Evolutionary conservation across 1,139 yeast species (phyloP).

Genomic region (Sugiyamaella japonica): DNA sequence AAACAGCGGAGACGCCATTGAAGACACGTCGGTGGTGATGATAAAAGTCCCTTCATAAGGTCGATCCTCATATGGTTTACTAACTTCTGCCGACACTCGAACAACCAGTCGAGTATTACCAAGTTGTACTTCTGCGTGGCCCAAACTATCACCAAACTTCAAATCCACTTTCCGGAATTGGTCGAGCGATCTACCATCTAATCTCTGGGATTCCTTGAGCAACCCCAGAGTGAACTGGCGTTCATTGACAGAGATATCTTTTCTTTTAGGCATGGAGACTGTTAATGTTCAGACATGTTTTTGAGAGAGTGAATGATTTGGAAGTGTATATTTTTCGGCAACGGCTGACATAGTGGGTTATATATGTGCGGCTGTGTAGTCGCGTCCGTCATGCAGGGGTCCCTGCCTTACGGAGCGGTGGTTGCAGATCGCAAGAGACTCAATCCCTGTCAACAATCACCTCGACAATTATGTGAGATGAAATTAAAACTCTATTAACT

Average conservation of each 20-base stretch:
- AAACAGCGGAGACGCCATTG: conserved; percentile 85
- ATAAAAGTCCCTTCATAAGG: conserved; percentile 91
- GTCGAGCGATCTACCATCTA: conserved; percentile 67
- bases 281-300: not conserved
- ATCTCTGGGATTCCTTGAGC: conserved; percentile 60
- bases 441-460: too few relatives aligned
- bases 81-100: conserved; percentile 76
- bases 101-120: conserved; percentile 75
- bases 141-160: conserved; percentile 66
- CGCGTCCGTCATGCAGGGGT: not conserved
- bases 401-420: not conserved
- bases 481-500: too few relatives aligned
- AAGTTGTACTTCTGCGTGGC: conserved; percentile 73
- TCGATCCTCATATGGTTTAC: conserved; percentile 81
- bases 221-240: conserved; percentile 60
- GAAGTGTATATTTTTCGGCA: too few relatives aligned
- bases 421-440: not conserved
- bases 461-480: too few relatives aligned
- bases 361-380: conserved; percentile 2
- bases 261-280: conserved; percentile 53
- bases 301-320: not conserved
- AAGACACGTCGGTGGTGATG: conserved; percentile 81
- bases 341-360: not conserved
- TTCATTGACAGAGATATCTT: conserved; percentile 69
- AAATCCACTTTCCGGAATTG: conserved; percentile 67